Percentiles rank a stretch among this genome's conserved stretches.
phyloP scores from a whole-genome alignment of 495 filamentous ascomycete genomes.

The Lophiotrema nucula region DNA sequence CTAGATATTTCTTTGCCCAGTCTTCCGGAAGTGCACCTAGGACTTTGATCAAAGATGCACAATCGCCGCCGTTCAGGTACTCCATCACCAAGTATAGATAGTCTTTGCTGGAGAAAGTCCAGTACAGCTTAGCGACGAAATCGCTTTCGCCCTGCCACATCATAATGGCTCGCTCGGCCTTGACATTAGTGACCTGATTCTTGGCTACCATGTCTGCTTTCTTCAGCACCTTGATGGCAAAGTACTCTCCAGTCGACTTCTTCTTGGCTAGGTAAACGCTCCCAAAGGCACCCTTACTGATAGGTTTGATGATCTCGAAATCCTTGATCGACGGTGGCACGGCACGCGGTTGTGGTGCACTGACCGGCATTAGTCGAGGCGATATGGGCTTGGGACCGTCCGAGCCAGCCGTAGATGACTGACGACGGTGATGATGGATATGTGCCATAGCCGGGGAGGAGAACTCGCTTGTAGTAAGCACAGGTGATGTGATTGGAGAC shows the following conservation, averaged over 20 bases:
- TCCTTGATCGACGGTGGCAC: constrained; percentile 95
- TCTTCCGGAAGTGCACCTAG: constrained; percentile 89
- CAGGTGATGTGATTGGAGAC: constrained; percentile 86
- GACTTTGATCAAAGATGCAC: constrained; percentile 92
- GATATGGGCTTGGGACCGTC: constrained; percentile 67
- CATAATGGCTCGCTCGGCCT: constrained; percentile 99
- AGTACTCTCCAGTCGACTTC: constrained; percentile 97
- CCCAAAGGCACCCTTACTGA: constrained; percentile 97
- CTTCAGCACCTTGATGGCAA: constrained; percentile 95
- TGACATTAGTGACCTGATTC: constrained; percentile 98
- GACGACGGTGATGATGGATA: constrained; percentile 78
- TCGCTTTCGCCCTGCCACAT: constrained; percentile 99
- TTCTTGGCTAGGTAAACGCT: constrained; percentile 98
- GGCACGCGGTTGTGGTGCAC: constrained; percentile 74
- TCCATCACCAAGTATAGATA: constrained; percentile 99
- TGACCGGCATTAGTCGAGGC: constrained; percentile 68
- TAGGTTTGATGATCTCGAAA: constrained; percentile 98
- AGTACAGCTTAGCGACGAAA: constrained; percentile 97
- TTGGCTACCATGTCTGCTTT: constrained; percentile 99
- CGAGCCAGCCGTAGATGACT: constrained; percentile 86
- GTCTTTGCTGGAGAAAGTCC: constrained; percentile 99
- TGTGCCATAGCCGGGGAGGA: constrained; percentile 63
- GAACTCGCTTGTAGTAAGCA: constrained; percentile 77
- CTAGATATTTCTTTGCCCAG: constrained; percentile 96
- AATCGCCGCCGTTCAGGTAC: constrained; percentile 96